Conservation (phyloP, 768 basidiomycete species). For the Stropharia rugosoannulata region DNA sequence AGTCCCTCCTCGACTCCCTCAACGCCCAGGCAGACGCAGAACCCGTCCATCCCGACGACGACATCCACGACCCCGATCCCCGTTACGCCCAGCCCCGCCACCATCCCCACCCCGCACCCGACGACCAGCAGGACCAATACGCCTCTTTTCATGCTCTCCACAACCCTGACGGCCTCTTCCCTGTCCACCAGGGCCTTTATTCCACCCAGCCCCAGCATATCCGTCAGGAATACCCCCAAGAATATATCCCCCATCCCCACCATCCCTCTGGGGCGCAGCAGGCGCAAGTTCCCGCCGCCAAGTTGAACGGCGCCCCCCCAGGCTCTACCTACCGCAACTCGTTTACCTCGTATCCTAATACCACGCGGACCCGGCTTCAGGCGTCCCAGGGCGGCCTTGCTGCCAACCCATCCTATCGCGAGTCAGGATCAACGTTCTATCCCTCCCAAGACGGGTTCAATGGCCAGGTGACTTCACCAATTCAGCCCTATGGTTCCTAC, state of each 20-base stretch:
- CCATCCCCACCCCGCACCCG: conserved; percentile 36
- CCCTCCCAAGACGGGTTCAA: conserved; percentile 35
- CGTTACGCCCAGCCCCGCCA: conserved; percentile 27
- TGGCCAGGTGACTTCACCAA: conserved; percentile 38
- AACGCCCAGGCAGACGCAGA: conserved; percentile 85
- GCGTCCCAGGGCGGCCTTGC: conserved; percentile 31
- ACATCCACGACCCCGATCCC: conserved; percentile 48
- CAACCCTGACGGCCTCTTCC: conserved; percentile 4
- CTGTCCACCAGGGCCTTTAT: conserved; percentile 4
- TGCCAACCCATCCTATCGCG: conserved; percentile 32
- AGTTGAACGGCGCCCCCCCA: conserved; percentile 33
- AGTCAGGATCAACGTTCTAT: conserved; percentile 27
- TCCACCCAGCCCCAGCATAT: conserved; percentile 24
- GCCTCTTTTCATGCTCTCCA: conserved; percentile 2
- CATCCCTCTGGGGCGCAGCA: conserved; percentile 30
- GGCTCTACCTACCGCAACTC: conserved; percentile 29
- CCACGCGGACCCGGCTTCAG: conserved; percentile 41
- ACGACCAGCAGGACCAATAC: conserved; percentile 27
- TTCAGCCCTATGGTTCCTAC: conserved; percentile 34
- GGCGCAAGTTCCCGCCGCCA: conserved; percentile 12
- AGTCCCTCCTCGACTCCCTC: conserved; percentile 78
- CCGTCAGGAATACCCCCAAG: conserved; percentile 34
- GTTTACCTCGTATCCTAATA: conserved; percentile 41
- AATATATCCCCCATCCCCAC: conserved; percentile 37
- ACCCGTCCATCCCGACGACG: conserved; percentile 52